These are phyloP conservation scores for Fragaria vesca DNA, from an alignment of 306 rosid species.

Conservation along the genomic window DNA sequence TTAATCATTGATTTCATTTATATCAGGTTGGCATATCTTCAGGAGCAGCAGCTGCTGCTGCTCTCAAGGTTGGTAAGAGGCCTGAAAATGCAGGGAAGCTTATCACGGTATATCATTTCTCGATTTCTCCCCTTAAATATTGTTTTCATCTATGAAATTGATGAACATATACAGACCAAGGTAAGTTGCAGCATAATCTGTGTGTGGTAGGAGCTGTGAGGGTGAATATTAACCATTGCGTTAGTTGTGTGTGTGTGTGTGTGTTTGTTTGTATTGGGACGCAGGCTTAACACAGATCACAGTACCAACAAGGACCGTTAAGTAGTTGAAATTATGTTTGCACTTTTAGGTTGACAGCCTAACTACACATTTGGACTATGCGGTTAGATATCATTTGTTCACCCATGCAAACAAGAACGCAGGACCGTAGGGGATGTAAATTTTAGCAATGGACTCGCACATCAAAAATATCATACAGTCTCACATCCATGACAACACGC, in stretches of 20 bases:
- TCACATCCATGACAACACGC: background rate
- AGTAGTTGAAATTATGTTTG: background rate
- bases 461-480: background rate
- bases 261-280: background rate
- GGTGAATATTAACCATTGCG: background rate
- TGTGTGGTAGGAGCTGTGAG: background rate
- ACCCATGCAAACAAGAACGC: background rate
- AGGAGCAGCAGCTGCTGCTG: constrained; percentile 97
- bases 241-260: too few species aligned
- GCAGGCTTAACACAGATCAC: background rate
- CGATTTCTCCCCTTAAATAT: background rate
- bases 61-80: constrained; percentile 83
- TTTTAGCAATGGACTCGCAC: background rate
- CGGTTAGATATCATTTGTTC: background rate
- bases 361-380: background rate
- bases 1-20: constrained; percentile 29
- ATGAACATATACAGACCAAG: background rate
- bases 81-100: constrained; percentile 96
- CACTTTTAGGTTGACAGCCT: background rate
- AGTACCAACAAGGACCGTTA: background rate
- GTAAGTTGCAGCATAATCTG: background rate
- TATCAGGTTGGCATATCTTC: constrained; percentile 95
- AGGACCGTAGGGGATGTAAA: background rate
- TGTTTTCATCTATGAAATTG: too few species aligned
- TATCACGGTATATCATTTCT: constrained; percentile 56